phyloP scores from a whole-genome alignment of 192 early-diverging fungal genomes.

The Coemansia sp. region DNA sequence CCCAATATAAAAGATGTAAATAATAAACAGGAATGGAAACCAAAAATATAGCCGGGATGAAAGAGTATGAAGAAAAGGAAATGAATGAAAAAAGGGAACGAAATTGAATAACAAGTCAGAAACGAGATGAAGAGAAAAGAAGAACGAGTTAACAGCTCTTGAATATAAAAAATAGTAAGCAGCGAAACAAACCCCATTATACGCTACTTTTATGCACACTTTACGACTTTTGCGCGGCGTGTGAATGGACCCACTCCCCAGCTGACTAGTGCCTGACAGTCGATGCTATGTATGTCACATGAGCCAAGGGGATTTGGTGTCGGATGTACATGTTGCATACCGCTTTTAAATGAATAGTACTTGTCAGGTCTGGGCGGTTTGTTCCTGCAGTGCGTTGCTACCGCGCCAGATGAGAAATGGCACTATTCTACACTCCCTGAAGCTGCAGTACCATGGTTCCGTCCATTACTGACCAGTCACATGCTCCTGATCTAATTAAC shows the following conservation, averaged over 20 bases:
- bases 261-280: background rate
- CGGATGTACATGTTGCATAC: background rate
- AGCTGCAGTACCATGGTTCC: background rate
- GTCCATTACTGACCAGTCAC: background rate
- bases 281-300: background rate
- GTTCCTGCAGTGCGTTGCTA: background rate
- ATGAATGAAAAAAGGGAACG: background rate
- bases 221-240: background rate
- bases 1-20: too few species aligned
- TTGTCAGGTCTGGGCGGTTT: background rate
- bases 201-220: background rate
- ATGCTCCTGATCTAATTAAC: background rate
- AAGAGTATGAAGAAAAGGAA: slow-evolving; percentile 3
- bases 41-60: too few species aligned
- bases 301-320: background rate
- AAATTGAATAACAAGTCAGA: slow-evolving; percentile 5
- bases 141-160: background rate
- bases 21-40: too few species aligned
- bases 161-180: background rate
- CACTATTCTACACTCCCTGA: background rate
- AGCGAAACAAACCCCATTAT: slow-evolving; percentile 6
- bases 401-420: background rate
- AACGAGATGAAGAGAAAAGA: slow-evolving; percentile 9
- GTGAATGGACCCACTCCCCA: background rate
- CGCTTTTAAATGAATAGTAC: background rate